Base-by-base conservation (phyloP, 75 land plant genomes). In the Selaginella tamariscina region DNA sequence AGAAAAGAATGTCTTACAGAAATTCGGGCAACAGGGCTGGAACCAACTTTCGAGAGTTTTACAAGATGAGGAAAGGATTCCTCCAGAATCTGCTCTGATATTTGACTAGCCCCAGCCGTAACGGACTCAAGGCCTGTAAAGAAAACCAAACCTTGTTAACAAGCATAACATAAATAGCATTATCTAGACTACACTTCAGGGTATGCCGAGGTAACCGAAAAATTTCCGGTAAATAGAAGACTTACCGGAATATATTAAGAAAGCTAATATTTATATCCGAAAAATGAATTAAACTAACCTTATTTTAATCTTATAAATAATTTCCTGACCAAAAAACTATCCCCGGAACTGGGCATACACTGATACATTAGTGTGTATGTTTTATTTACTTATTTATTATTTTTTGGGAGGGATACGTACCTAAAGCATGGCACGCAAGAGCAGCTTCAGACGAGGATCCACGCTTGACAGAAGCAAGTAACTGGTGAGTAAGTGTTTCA, bases 401-500 rank as follows among this genome's bases (percentile, higher is more conserved):
- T n/a, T n/a, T n/a, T n/a, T n/a, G n/a, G n/a, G n/a, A n/a, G 44
- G 27, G 31, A 69, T 9, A 30, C n/a, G 29, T 68, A 88, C 94
- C 91, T 66, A 82, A 76, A 32, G 75, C 77, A 56, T 81, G 83
- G 33, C 76, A 74, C 55, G 87, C 97, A 59, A 80, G 75, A 33
- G 70, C 65, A 66, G 71, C 73, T 75, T 91, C 92, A 44, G 72
- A 69, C 23, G 78, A 44, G 22, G 82, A 78, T 0, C 92, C 89
- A 2, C 62, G 54, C 78, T 85, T 91, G 13, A 91, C 70, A 1
- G 85, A 85, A 54, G 79, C 78, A 64, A 91, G 55, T 65, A 75
- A 88, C 57, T 68, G 85, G 64, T 84, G 82, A 27, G 84, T 57
- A 31, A 91, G 75, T 5, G 97, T 91, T 65, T 78, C 85, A 74